phyloP scores from a whole-genome alignment of 441 rosid species.

The Eruca vesicaria region DNA sequence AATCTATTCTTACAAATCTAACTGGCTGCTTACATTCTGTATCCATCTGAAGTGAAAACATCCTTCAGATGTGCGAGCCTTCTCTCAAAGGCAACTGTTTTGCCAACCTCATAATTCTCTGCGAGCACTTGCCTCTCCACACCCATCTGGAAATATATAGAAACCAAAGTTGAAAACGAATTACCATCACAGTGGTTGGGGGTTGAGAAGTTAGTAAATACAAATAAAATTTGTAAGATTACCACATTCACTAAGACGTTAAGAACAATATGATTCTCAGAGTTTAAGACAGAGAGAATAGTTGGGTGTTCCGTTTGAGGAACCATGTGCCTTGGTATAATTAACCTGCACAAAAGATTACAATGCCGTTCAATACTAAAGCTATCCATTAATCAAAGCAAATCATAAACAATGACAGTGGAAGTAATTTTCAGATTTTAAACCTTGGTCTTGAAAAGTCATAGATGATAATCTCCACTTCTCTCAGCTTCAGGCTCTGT shows the following conservation, averaged over 20 bases:
- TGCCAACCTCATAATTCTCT: slow-evolving; percentile 72
- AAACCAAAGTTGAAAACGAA: slow-evolving; percentile 19
- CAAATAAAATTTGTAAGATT: slow-evolving; percentile 21
- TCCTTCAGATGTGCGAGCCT: slow-evolving; percentile 72
- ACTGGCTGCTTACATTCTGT: slow-evolving; percentile 59
- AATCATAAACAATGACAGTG: slow-evolving; percentile 10
- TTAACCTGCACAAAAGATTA: slow-evolving; percentile 50
- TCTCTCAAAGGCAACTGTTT: slow-evolving; percentile 73
- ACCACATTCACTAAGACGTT: slow-evolving; percentile 94
- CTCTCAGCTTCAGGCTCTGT: too few relatives aligned
- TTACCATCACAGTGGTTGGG: not conserved
- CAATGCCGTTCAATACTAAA: slow-evolving; percentile 5
- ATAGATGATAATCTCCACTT: slow-evolving; percentile 75
- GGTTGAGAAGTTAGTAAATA: not conserved
- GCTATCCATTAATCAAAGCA: slow-evolving; percentile 17
- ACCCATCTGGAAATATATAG: slow-evolving; percentile 44
- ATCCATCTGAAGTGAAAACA: slow-evolving; percentile 81
- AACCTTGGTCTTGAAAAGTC: slow-evolving; percentile 86
- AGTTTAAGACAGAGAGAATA: slow-evolving; percentile 60
- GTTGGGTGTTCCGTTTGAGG: slow-evolving; percentile 85
- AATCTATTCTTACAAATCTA: not conserved
- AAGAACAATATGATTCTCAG: slow-evolving; percentile 66
- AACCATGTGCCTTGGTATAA: slow-evolving; percentile 65
- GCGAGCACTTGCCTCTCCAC: slow-evolving; percentile 94
- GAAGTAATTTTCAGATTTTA: not conserved